Conservation (phyloP, 164 flowering plant genomes). For the Sedum album region DNA sequence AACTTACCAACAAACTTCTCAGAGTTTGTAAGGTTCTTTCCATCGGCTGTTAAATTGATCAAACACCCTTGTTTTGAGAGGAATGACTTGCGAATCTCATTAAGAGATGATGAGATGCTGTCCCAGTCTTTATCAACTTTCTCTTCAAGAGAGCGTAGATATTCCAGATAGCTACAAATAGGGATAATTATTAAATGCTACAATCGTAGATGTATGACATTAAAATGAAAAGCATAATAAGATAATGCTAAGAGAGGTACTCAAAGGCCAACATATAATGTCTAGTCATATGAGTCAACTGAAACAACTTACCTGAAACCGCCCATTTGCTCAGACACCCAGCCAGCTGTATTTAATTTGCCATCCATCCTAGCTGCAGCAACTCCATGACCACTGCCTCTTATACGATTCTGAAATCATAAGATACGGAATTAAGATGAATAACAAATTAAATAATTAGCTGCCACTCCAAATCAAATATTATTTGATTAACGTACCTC, state of each 20-base stretch:
- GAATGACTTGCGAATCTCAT: slow-evolving; percentile 78
- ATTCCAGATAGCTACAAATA: slow-evolving; percentile 70
- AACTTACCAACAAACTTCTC: slow-evolving; percentile 72
- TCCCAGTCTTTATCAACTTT: slow-evolving; percentile 87
- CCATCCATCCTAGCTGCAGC: slow-evolving; percentile 99
- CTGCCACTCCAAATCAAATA: not conserved
- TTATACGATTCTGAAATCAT: slow-evolving; percentile 59
- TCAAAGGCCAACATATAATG: not conserved
- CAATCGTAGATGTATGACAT: not conserved
- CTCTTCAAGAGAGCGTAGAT: slow-evolving; percentile 59
- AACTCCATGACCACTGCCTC: slow-evolving; percentile 98
- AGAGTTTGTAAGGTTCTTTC: slow-evolving; percentile 51
- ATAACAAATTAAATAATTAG: not conserved
- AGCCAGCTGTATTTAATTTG: slow-evolving; percentile 86
- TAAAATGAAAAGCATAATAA: not conserved
- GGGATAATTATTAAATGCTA: not conserved
- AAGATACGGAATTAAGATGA: slow-evolving; percentile 2
- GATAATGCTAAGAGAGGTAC: no score
- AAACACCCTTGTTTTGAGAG: slow-evolving; percentile 73
- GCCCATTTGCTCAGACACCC: slow-evolving; percentile 98
- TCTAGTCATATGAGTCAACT: not conserved
- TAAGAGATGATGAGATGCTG: slow-evolving; percentile 73
- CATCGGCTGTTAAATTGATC: slow-evolving; percentile 84
- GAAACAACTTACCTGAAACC: slow-evolving; percentile 67
- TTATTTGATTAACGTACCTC: slow-evolving; percentile 53